Conservation (phyloP, 148 eudicot genomes). For the Chenopodium album region DNA sequence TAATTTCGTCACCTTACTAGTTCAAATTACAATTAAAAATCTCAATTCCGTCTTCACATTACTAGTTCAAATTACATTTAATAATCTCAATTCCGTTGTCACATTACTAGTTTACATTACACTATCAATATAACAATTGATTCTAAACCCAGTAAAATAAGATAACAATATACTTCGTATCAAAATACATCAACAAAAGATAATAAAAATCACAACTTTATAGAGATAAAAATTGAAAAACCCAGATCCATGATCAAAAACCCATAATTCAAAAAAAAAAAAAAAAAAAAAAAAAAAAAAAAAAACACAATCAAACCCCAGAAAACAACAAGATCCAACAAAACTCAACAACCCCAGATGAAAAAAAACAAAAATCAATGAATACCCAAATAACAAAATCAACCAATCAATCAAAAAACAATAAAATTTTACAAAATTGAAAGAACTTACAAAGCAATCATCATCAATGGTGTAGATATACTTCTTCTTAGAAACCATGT, state of each 20-base stretch:
- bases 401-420: not conserved
- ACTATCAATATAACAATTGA: too few relatives aligned
- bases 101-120: too few relatives aligned
- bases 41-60: too few relatives aligned
- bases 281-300: not conserved
- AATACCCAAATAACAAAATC: not conserved
- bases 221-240: not conserved
- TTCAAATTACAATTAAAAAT: too few relatives aligned
- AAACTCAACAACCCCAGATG: conserved; percentile 10
- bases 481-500: conserved; percentile 69
- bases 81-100: too few relatives aligned
- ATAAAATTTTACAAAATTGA: not conserved
- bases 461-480: conserved; percentile 70
- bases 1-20: too few relatives aligned
- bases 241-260: conserved; percentile 5
- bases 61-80: too few relatives aligned
- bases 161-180: too few relatives aligned
- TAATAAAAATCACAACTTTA: not conserved
- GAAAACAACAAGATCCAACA: conserved; percentile 5
- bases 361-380: not conserved
- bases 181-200: not conserved
- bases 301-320: not conserved
- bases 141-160: too few relatives aligned
- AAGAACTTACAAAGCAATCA: conserved; percentile 61
- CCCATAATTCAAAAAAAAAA: not conserved